phyloP scores from a whole-genome alignment of 2,329 filamentous ascomycete species.

The Colletotrichum tanaceti region DNA sequence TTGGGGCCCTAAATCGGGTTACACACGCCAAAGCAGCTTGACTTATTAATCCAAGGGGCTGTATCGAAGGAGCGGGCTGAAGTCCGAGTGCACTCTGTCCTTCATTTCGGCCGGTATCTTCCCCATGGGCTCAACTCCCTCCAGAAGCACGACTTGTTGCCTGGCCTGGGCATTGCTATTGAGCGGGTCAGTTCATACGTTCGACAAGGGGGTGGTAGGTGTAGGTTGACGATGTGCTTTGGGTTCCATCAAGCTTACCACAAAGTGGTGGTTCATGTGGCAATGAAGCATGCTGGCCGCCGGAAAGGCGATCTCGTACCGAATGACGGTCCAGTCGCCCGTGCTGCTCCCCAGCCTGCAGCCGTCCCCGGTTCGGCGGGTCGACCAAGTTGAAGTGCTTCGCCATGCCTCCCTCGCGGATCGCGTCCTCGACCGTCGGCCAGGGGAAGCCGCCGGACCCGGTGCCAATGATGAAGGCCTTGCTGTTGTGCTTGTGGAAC shows the following conservation, averaged over 20 bases:
- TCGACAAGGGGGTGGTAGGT: conserved; percentile 1
- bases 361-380: conserved; percentile 29
- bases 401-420: conserved; percentile 27
- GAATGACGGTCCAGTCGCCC: conserved; percentile 36
- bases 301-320: conserved; percentile 33
- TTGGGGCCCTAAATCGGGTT: too few relatives aligned
- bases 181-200: too few relatives aligned
- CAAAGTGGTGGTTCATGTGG: conserved; percentile 37
- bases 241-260: conserved; percentile 3
- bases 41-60: conserved; percentile 31
- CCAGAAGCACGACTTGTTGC: conserved; percentile 29
- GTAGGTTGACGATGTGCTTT: background rate
- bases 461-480: conserved; percentile 33
- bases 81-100: conserved; percentile 34
- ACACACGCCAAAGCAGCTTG: background rate
- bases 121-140: conserved; percentile 28
- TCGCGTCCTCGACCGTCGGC: conserved; percentile 31
- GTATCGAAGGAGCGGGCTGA: conserved; percentile 15
- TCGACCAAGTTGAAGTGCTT: conserved; percentile 24
- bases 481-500: conserved; percentile 36
- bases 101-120: conserved; percentile 31
- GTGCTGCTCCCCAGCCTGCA: conserved; percentile 33
- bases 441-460: conserved; percentile 31
- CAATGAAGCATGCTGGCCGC: conserved; percentile 37
- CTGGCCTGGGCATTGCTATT: conserved; percentile 20